phyloP scores from a whole-genome alignment of 169 alveolate species.

The Plasmodium vinckei region DNA sequence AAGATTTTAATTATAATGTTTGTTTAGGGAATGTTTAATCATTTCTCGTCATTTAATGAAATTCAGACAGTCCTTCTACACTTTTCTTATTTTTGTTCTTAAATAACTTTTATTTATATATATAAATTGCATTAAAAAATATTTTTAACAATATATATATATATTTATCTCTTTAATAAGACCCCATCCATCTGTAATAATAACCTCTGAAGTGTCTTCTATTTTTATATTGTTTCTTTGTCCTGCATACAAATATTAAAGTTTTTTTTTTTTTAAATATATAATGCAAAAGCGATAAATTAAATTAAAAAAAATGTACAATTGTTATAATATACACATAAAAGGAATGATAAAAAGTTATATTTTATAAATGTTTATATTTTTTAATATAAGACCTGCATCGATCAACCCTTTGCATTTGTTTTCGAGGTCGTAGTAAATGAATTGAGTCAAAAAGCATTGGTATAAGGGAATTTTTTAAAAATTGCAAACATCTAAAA shows the following conservation, averaged over 20 bases:
- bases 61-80: too few relatives aligned
- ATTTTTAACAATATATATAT: not conserved
- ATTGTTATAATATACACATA: not conserved
- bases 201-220: slow-evolving; percentile 70
- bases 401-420: slow-evolving; percentile 72
- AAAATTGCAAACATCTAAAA: not conserved
- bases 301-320: not conserved
- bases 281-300: not conserved
- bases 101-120: not conserved
- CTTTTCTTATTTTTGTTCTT: not conserved
- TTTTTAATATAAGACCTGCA: slow-evolving; percentile 36
- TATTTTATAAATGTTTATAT: not conserved
- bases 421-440: slow-evolving; percentile 62
- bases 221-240: slow-evolving; percentile 67
- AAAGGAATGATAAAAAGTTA: not conserved
- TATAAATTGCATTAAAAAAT: not conserved
- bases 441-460: slow-evolving; percentile 34
- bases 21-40: too few relatives aligned
- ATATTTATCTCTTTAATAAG: slow-evolving; percentile 19
- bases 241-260: slow-evolving; percentile 32
- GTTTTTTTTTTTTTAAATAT: not conserved
- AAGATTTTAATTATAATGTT: too few relatives aligned
- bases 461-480: slow-evolving; percentile 16
- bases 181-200: slow-evolving; percentile 75
- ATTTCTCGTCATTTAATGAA: too few relatives aligned